These are phyloP conservation scores for Ustilago hordei DNA, from an alignment of 1,284 basidiomycete species.

Conservation along the genomic window DNA sequence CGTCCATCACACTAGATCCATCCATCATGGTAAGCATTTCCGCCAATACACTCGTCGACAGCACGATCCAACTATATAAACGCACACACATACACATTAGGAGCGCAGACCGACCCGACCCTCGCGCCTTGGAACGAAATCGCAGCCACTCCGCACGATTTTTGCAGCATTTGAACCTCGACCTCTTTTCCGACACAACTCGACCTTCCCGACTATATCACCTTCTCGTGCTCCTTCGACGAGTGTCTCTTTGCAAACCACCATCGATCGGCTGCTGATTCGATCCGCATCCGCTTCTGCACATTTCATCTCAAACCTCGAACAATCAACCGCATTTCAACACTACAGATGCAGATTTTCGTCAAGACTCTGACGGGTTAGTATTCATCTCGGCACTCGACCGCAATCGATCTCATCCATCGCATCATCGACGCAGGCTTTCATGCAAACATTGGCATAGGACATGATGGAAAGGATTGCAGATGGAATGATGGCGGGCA, in stretches of 20 bases:
- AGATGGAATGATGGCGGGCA: background rate
- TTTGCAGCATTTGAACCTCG: background rate
- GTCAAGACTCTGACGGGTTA: slow-evolving; percentile 68
- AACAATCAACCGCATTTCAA: slow-evolving; percentile 15
- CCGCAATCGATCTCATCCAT: slow-evolving; percentile 15
- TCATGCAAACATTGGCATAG: background rate
- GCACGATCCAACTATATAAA: slow-evolving; percentile 5
- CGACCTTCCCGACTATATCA: background rate
- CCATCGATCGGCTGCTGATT: slow-evolving; percentile 37
- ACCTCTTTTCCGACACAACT: background rate
- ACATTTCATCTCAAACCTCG: slow-evolving; percentile 2
- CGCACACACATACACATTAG: slow-evolving; percentile 7
- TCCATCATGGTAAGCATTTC: slow-evolving; percentile 52
- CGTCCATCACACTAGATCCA: slow-evolving; percentile 52
- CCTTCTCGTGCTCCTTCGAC: slow-evolving; percentile 20
- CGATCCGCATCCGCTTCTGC: slow-evolving; percentile 19
- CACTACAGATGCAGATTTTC: slow-evolving; percentile 65
- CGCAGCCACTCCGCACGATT: slow-evolving; percentile 1
- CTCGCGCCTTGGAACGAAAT: slow-evolving; percentile 7
- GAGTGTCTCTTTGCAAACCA: background rate
- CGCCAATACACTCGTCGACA: slow-evolving; percentile 12
- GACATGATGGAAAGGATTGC: background rate
- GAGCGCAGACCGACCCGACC: slow-evolving; percentile 4
- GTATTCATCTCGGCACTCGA: slow-evolving; percentile 30
- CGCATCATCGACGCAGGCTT: background rate